Evolutionary conservation across 805 yeast genomes (phyloP), one percentile per base, ranked within the genome.

Genomic region (Barnettozyma botsteinii): DNA sequence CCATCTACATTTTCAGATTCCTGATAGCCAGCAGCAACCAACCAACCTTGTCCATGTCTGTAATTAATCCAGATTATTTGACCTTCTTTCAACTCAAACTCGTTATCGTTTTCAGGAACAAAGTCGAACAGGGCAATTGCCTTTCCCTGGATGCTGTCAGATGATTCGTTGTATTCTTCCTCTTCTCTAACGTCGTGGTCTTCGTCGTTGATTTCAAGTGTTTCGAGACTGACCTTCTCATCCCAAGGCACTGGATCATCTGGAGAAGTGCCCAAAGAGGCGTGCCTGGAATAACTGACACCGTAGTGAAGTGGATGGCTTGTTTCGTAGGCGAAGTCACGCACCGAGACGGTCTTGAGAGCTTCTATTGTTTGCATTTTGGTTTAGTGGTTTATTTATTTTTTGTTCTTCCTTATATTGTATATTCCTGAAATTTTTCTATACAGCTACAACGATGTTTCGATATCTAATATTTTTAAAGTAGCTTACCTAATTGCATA

Each of bases 1-100:
- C 86, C 87, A 3, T 83, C 72, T 21, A 56, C 69, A 1, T 85
- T 81, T 53, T 87, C 88, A 8, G 31, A 3, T 9, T 40, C 42
- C 12, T 35, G 29, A 20, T 32, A 40, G 1, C 25, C 39, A 44
- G 72, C 72, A 1, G 97, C 98, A 37, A 93, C 97, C 4, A 93
- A 72, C 99, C 98, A 93, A 7, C 99, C 99, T 59, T 91, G 97
- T 20, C 98, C 98, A 59, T 91, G 96, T 42, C 94, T 77, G 60
- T 89, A 91, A 43, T 82, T 78, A 23, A 93, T 83, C 75, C 88
- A 81, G 3, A 93, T 77, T 12, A 77, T 60, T 61, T 93, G 97
- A 26, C 96, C 95, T 52, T 83, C 94, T 12, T 55, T 62, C 24
- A 93, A 65, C 10, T 72, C 75, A 33, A 89, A 76, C 55, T 93